Conservation (phyloP, 2,329 filamentous ascomycete genomes). For the Fusarium sp. region DNA sequence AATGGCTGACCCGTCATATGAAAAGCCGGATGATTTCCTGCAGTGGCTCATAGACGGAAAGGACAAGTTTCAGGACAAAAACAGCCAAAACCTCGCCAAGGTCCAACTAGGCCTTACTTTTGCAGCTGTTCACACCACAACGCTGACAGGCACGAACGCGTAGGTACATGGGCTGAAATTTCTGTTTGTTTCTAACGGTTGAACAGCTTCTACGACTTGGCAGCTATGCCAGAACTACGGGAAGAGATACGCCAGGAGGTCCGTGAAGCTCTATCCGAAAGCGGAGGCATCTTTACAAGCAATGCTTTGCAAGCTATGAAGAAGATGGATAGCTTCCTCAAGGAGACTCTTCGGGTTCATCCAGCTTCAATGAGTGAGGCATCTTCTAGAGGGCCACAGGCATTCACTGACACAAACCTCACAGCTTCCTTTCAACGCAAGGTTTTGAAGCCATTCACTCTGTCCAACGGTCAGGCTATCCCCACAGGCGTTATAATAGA, state of each 20-base stretch:
- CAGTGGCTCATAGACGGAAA: background rate
- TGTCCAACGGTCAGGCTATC: background rate
- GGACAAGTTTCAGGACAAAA: background rate
- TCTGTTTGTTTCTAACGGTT: background rate
- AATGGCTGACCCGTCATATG: background rate
- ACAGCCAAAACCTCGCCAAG: background rate
- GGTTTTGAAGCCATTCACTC: background rate
- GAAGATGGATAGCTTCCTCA: constrained; percentile 12
- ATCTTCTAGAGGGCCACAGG: fast-evolving
- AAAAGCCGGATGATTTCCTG: constrained; percentile 4
- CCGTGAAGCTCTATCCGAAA: background rate
- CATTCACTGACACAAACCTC: fast-evolving
- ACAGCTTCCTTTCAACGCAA: background rate
- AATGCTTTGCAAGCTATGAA: background rate
- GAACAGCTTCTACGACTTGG: background rate
- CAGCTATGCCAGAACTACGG: background rate
- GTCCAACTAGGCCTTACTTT: background rate
- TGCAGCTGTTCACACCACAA: constrained; percentile 3
- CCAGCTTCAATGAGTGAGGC: background rate
- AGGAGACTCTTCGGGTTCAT: background rate
- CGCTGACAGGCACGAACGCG: constrained; percentile 3
- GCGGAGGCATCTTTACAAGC: background rate
- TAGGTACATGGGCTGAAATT: background rate
- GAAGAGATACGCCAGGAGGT: background rate
- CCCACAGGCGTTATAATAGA: background rate